Conservation (phyloP, 768 basidiomycete species). For the Cyclocybe cylindracea region DNA sequence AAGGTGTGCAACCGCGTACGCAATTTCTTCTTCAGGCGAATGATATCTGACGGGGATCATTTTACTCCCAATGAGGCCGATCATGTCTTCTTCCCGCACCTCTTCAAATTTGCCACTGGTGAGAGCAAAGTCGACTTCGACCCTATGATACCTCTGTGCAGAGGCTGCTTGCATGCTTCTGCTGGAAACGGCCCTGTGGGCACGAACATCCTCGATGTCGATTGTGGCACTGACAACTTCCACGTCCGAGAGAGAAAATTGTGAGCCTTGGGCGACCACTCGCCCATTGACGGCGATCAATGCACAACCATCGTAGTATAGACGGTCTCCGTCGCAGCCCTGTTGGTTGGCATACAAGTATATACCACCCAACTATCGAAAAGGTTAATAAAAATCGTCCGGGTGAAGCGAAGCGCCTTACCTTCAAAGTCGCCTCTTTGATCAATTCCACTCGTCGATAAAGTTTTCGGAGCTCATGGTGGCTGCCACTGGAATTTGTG, state of each 20-base stretch:
- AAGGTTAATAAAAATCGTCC: neutral
- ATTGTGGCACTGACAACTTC: conserved; percentile 96
- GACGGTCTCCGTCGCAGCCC: conserved; percentile 96
- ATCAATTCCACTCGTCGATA: conserved; percentile 90
- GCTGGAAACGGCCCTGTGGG: conserved; percentile 82
- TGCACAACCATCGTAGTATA: conserved; percentile 97
- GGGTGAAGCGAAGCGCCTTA: conserved; percentile 21
- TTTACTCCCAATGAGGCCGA: conserved; percentile 37
- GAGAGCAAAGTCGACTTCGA: conserved; percentile 80
- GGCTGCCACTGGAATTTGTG: conserved; percentile 97
- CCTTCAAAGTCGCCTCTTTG: conserved; percentile 96
- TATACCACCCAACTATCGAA: conserved; percentile 82
- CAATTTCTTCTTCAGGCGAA: conserved; percentile 93
- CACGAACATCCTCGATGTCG: conserved; percentile 95
- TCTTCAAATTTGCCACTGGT: conserved; percentile 75
- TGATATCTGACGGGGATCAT: conserved; percentile 69
- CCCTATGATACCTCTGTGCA: conserved; percentile 74
- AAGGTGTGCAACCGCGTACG: conserved; percentile 56
- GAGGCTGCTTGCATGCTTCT: conserved; percentile 88
- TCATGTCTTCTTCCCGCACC: conserved; percentile 50
- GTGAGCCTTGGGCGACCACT: conserved; percentile 92
- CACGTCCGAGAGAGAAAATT: conserved; percentile 94
- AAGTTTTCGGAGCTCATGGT: conserved; percentile 97
- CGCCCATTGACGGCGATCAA: conserved; percentile 95
- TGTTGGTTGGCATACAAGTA: conserved; percentile 99